Conservation (phyloP, 2,329 filamentous ascomycete genomes). For the Thelonectria olida region DNA sequence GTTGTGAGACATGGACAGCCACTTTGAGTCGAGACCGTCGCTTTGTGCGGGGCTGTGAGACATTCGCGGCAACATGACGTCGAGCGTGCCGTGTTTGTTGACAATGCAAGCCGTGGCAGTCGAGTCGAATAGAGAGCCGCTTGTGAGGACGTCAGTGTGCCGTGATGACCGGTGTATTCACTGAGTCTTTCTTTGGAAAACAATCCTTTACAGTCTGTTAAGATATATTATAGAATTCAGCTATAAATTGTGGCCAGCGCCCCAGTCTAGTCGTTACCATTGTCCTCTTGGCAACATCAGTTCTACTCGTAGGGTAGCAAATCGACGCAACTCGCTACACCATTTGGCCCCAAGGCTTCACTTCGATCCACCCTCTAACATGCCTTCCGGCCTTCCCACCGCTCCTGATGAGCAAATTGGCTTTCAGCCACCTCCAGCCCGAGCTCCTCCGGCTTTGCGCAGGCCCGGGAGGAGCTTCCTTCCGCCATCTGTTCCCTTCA, state of each 20-base stretch:
- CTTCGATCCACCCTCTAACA: neutral
- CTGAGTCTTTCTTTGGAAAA: neutral
- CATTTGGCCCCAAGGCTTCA: neutral
- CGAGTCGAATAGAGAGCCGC: neutral
- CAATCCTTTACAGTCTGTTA: neutral
- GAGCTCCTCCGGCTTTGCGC: slow-evolving; percentile 8
- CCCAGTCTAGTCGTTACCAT: neutral
- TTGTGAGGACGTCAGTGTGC: neutral
- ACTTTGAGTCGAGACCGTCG: neutral
- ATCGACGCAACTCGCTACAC: neutral
- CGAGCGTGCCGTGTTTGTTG: neutral
- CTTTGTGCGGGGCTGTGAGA: neutral
- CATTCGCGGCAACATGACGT: neutral
- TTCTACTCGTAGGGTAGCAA: neutral
- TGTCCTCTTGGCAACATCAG: neutral
- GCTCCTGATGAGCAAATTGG: slow-evolving; percentile 32
- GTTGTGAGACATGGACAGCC: neutral
- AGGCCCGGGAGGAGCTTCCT: neutral
- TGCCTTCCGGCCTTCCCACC: slow-evolving; percentile 36
- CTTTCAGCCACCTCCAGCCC: slow-evolving; percentile 29
- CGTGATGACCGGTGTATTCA: neutral
- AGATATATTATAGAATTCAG: neutral
- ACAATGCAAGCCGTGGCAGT: neutral
- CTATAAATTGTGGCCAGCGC: slow-evolving; percentile 3
- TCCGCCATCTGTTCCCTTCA: slow-evolving; percentile 8